phyloP scores from a whole-genome alignment of 1,284 basidiomycete species.

The Chalciporus sp. region DNA sequence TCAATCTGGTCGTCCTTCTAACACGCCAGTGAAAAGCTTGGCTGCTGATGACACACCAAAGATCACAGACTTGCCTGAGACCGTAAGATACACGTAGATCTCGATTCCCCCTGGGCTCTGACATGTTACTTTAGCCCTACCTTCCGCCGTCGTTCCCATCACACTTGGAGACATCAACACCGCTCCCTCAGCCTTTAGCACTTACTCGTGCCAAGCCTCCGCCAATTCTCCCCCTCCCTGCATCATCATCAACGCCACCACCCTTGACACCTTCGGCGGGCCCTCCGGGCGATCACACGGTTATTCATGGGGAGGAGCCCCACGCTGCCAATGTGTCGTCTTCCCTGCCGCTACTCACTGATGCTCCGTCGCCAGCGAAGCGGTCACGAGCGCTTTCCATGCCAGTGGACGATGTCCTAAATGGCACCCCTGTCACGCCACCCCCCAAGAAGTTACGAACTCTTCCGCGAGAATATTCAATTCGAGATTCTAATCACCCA shows the following conservation, averaged over 20 bases:
- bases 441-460: slow-evolving; percentile 23
- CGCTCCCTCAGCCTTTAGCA: slow-evolving; percentile 17
- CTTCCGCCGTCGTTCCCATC: slow-evolving; percentile 36
- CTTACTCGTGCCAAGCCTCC: slow-evolving; percentile 29
- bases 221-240: slow-evolving; percentile 27
- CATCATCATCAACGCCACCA: slow-evolving; percentile 21
- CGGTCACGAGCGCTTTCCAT: slow-evolving; percentile 16
- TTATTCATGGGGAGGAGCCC: background rate
- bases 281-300: slow-evolving; percentile 15
- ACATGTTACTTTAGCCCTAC: slow-evolving; percentile 26
- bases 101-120: slow-evolving; percentile 6
- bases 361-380: slow-evolving; percentile 16
- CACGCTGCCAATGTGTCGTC: slow-evolving; percentile 12
- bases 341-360: slow-evolving; percentile 14
- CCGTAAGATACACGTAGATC: slow-evolving; percentile 22
- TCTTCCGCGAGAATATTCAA: slow-evolving; percentile 2
- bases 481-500: background rate
- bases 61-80: slow-evolving; percentile 33
- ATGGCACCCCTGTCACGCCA: slow-evolving; percentile 9
- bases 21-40: slow-evolving; percentile 1
- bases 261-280: slow-evolving; percentile 13
- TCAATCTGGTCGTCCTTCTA: background rate
- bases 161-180: slow-evolving; percentile 33
- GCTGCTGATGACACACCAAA: slow-evolving; percentile 16
- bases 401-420: slow-evolving; percentile 5